Base-by-base conservation (phyloP, 768 basidiomycete genomes). In the Kondoa subrosea region DNA sequence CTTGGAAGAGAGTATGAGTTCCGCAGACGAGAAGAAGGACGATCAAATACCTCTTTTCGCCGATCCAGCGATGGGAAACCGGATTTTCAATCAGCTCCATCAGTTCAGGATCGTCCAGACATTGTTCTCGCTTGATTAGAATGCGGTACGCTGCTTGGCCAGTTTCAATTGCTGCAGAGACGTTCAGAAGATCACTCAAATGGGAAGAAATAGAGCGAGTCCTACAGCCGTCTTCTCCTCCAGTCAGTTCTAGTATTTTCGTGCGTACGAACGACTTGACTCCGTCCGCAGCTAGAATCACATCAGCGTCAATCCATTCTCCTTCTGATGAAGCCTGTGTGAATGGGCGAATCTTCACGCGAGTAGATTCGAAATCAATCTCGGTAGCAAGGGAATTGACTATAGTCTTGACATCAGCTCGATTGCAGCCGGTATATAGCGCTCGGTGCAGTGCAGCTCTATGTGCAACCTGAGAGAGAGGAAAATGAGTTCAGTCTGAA, bases 131-230 rank as follows among this genome's bases (percentile, higher is more conserved):
- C 26, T 27, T 61, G 59, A 61, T 27, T 16, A 32, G 26, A 8
- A 61, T 61, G 26, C 59, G 26, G n/a, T 61, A 61, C 8, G 59
- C 59, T 61, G 59, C 59, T 32, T 61, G 59, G 16, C 59, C 59
- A n/a, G 59, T 61, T 27, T 12, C n/a, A 61, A 25, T 25, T 61
- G 59, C 16, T 25, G 26, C 16, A 27, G 8, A 61, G 16, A 27
- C 12, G 26, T 8, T 32, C 26, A 61, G 26, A 8, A 25, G 12
- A 8, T 12, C 31, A 27, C 31, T 61, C n/a, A 61, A 4, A 32
- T 8, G 12, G 59, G 31, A 32, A 61, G 25, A 61, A 25, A n/a
- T 32, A n/a, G n/a, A n/a, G n/a, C n/a, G n/a, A n/a, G n/a, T 8
- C 59, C n/a, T 27, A 27, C 26, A 61, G 8, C 59, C 59, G 16